These are phyloP conservation scores for Phytopythium boreale DNA, from an alignment of 352 stramenopile genomes.

Conservation along the genomic window DNA sequence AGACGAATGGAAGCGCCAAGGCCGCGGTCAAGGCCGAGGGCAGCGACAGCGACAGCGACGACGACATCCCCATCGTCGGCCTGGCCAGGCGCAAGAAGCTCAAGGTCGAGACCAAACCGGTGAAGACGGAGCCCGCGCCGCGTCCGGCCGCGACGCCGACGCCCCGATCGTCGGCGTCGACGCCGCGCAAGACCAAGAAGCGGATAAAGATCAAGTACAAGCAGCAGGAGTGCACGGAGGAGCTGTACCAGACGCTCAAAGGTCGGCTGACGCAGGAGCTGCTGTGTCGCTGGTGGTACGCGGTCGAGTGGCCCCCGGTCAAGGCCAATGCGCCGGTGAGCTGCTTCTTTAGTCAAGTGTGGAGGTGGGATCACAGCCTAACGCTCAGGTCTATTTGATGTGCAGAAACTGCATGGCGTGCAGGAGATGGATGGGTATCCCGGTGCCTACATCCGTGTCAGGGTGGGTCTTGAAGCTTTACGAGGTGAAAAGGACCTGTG, in stretches of 20 bases:
- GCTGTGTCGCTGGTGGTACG: slow-evolving; percentile 87
- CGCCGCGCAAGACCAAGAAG: slow-evolving; percentile 50
- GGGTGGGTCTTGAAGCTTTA: slow-evolving; percentile 24
- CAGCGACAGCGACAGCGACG: slow-evolving; percentile 72
- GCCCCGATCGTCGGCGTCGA: slow-evolving; percentile 10
- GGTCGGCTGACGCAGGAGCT: slow-evolving; percentile 71
- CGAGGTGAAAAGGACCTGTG: background rate
- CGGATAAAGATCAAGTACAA: slow-evolving; percentile 84
- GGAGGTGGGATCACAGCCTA: background rate
- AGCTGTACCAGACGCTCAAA: slow-evolving; percentile 80
- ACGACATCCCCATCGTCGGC: slow-evolving; percentile 69
- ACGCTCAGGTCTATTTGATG: background rate
- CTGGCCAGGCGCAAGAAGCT: slow-evolving; percentile 58
- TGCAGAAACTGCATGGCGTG: slow-evolving; percentile 61
- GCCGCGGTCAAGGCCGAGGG: slow-evolving; percentile 13
- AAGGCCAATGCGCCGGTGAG: slow-evolving; percentile 31
- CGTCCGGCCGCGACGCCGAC: slow-evolving; percentile 7
- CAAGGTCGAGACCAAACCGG: slow-evolving; percentile 39
- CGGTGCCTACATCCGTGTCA: slow-evolving; percentile 78
- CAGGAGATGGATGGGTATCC: slow-evolving; percentile 83
- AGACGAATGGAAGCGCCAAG: slow-evolving; percentile 22
- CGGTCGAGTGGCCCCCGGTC: slow-evolving; percentile 65
- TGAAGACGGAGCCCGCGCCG: slow-evolving; percentile 16
- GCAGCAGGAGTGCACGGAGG: slow-evolving; percentile 81
- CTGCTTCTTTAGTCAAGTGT: background rate